Percentiles rank a stretch among this genome's conserved stretches.
phyloP scores from a whole-genome alignment of 805 yeast species.

The Pichia cabralensis region DNA sequence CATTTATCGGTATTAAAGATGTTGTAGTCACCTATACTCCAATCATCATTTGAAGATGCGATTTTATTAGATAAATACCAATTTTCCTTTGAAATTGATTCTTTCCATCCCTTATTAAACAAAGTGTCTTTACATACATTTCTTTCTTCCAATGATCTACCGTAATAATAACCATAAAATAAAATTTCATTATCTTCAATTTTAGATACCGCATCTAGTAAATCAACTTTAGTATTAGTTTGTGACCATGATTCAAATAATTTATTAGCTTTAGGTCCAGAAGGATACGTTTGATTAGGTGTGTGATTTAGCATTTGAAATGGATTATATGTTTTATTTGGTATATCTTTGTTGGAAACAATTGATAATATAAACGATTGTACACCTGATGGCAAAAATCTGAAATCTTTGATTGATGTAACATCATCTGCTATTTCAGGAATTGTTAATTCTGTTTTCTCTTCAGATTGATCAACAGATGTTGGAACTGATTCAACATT shows the following conservation, averaged over 20 bases:
- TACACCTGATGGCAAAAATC: conserved; percentile 28
- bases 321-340: conserved; percentile 11
- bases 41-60: conserved; percentile 29
- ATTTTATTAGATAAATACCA: conserved; percentile 34
- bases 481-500: conserved; percentile 3
- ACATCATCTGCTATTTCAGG: not conserved
- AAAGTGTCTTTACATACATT: conserved; percentile 27
- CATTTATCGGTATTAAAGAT: conserved; percentile 35
- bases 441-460: too few relatives aligned
- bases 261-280: conserved; percentile 26
- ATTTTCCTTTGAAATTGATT: conserved; percentile 8
- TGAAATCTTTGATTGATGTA: conserved; percentile 10
- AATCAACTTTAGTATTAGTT: conserved; percentile 15
- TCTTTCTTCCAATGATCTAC: conserved; percentile 32
- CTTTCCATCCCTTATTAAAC: conserved; percentile 30
- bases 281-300: conserved; percentile 20
- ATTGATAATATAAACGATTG: conserved; percentile 25
- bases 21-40: conserved; percentile 34
- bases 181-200: conserved; percentile 29
- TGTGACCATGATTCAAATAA: conserved; percentile 25
- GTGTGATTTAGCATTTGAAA: conserved; percentile 14
- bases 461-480: not conserved
- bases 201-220: conserved; percentile 20
- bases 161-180: conserved; percentile 36
- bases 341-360: conserved; percentile 15